Evolutionary conservation across 257 asterid genomes (phyloP).

Genomic region (Nemophila menziesii): DNA sequence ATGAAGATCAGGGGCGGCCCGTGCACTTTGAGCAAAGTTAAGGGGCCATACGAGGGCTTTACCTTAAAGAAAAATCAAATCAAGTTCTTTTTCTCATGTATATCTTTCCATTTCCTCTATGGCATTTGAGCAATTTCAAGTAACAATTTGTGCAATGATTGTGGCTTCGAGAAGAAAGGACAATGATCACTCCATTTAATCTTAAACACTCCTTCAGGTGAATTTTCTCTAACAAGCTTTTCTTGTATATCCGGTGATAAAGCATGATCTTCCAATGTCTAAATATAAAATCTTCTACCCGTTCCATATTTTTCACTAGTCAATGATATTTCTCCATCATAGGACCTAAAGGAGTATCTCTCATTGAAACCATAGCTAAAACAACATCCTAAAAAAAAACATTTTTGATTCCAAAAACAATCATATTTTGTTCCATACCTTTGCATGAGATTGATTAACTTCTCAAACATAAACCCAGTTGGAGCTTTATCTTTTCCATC

Average conservation of each 20-base stretch:
- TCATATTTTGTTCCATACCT: no score
- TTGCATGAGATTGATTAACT: conserved; percentile 81
- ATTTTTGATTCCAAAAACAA: no score
- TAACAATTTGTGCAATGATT: conserved; percentile 74
- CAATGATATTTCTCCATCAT: conserved; percentile 73
- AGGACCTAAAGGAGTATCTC: conserved; percentile 76
- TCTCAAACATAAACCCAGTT: conserved; percentile 89
- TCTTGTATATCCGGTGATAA: conserved; percentile 92
- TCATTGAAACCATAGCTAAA: conserved; percentile 84
- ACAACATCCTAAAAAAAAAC: conserved; percentile 80
- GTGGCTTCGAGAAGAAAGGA: conserved; percentile 98
- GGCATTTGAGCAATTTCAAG: conserved; percentile 87
- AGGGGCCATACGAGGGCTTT: no score
- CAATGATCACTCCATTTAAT: conserved; percentile 93
- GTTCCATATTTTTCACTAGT: conserved; percentile 68
- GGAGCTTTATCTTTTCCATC: conserved; percentile 85
- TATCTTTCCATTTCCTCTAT: conserved; percentile 7
- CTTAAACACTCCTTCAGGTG: conserved; percentile 91
- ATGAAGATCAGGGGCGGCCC: no score
- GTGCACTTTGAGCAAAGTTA: no score
- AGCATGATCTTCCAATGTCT: conserved; percentile 75
- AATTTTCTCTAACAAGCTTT: conserved; percentile 80
- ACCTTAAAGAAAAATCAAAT: neutral
- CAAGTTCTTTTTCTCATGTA: neutral
- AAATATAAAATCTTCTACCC: conserved; percentile 67